phyloP scores from a whole-genome alignment of 176 grass and related monocot genomes.

The Chloris gayana region DNA sequence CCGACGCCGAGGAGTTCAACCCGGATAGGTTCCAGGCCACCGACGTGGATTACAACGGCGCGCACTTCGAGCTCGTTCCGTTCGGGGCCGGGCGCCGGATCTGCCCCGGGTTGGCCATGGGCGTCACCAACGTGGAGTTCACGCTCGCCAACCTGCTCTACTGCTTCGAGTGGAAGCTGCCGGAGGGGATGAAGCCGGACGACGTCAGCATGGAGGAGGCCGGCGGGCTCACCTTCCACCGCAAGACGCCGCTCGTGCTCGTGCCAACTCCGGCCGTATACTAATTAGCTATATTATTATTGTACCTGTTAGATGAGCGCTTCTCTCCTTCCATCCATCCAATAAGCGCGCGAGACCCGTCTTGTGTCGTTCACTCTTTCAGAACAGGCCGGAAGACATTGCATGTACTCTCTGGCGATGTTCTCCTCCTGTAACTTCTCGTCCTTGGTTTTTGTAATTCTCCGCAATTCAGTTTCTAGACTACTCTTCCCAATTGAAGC shows the following conservation, averaged over 20 bases:
- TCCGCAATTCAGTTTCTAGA: too few species aligned
- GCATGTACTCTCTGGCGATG: too few species aligned
- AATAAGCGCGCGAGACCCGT: too few species aligned
- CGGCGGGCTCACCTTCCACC: not conserved
- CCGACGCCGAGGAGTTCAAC: slow-evolving; percentile 33
- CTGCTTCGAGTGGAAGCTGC: slow-evolving; percentile 49
- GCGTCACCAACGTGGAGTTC: slow-evolving; percentile 23
- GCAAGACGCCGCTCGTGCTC: slow-evolving; percentile 16
- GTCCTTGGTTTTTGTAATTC: too few species aligned
- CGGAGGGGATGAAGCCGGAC: slow-evolving; percentile 9
- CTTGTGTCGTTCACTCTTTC: too few species aligned
- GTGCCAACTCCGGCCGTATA: not conserved
- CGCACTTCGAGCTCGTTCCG: slow-evolving; percentile 36
- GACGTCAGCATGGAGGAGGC: slow-evolving; percentile 41
- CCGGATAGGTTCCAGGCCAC: slow-evolving; percentile 35
- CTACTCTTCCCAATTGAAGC: too few species aligned
- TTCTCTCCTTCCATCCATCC: too few species aligned
- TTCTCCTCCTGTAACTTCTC: too few species aligned
- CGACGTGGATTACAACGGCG: slow-evolving; percentile 32
- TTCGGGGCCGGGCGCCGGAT: slow-evolving; percentile 45
- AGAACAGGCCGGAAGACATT: too few species aligned
- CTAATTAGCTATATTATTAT: too few species aligned
- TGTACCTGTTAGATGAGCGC: too few species aligned
- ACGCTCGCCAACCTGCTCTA: slow-evolving; percentile 37
- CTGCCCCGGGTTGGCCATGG: slow-evolving; percentile 41